Base-by-base conservation (phyloP, 192 early-diverging fungal genomes). In the Podila horticola region DNA sequence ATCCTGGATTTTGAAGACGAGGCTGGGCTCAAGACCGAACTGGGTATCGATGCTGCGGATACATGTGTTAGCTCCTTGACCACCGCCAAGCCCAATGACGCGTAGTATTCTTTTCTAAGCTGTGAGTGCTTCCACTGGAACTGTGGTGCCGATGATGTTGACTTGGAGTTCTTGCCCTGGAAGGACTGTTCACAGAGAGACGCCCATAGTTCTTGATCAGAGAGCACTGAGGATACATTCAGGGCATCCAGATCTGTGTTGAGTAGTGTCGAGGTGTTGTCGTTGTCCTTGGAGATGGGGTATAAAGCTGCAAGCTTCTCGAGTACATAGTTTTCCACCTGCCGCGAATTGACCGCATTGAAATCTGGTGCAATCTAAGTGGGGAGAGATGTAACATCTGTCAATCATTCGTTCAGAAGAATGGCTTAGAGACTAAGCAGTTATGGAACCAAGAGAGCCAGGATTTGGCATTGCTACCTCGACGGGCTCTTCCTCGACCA, bases 91-190 rank as follows among this genome's bases (percentile, higher is more conserved):
- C 84, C 84, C 24, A 85, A 58, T 13, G 81, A 75, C 0, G 75
- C 68, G 51, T 85, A 85, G 62, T 75, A 85, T 19, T 82, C 67
- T 49, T 71, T 77, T 41, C 84, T 71, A 49, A 85, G 58, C 11
- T 62, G 52, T 1, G 84, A 85, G 31, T 75, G 33, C 62, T 85
- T 85, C 84, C 84, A 85, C 49, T 77, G 79, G 74, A 85, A 85
- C 28, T 74, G 84, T 13, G 75, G 71, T 31, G 74, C 75, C 13
- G 71, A 55, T 17, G 69, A 72, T 34, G 74, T 34, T 20, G 57
- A 38, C 2, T 69, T 41, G 12, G 24, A 51, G 52, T 72, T 57
- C 0, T 58, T 57, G 48, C 70, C 71, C 15, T 73, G 71, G 58
- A 81, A 81, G 13, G 77, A 81, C 4, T 64, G 41, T 36, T 81